phyloP scores from a whole-genome alignment of 2,329 filamentous ascomycete genomes.

The Alternaria gaisen region DNA sequence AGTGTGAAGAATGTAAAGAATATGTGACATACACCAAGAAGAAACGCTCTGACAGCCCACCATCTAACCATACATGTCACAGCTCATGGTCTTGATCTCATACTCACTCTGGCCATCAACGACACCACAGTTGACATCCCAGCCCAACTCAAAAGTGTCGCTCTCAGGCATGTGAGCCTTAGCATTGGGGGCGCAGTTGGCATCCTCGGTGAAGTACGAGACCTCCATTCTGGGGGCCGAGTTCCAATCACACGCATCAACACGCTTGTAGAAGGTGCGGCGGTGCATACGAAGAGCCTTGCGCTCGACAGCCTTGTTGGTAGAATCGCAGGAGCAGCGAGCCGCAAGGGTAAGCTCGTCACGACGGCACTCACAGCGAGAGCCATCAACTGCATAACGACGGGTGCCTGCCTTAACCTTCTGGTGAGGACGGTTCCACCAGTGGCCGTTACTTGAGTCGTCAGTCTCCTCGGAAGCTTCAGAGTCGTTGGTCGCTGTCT shows the following conservation, averaged over 20 bases:
- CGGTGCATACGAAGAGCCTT: conserved; percentile 45
- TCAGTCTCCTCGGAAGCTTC: conserved; percentile 13
- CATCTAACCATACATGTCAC: conserved; percentile 35
- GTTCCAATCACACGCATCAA: conserved; percentile 47
- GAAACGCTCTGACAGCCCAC: not conserved
- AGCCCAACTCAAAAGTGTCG: conserved; percentile 53
- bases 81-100: conserved; percentile 51
- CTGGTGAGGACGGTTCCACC: conserved; percentile 15
- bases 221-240: conserved; percentile 55
- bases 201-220: conserved; percentile 51
- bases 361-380: conserved; percentile 41
- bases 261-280: conserved; percentile 41
- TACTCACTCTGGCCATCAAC: conserved; percentile 56
- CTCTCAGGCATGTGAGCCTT: conserved; percentile 33
- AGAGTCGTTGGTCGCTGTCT: conserved; percentile 11
- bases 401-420: conserved; percentile 22
- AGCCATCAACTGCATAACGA: conserved; percentile 40
- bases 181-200: conserved; percentile 48
- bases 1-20: conserved; percentile 12
- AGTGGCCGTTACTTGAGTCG: conserved; percentile 9
- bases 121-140: conserved; percentile 49
- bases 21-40: conserved; percentile 8
- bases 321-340: conserved; percentile 36
- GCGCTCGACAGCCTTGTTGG: conserved; percentile 38
- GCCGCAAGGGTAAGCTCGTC: conserved; percentile 28